Base-by-base conservation (phyloP, 23 red algal genomes). In the Chondrus crispus region DNA sequence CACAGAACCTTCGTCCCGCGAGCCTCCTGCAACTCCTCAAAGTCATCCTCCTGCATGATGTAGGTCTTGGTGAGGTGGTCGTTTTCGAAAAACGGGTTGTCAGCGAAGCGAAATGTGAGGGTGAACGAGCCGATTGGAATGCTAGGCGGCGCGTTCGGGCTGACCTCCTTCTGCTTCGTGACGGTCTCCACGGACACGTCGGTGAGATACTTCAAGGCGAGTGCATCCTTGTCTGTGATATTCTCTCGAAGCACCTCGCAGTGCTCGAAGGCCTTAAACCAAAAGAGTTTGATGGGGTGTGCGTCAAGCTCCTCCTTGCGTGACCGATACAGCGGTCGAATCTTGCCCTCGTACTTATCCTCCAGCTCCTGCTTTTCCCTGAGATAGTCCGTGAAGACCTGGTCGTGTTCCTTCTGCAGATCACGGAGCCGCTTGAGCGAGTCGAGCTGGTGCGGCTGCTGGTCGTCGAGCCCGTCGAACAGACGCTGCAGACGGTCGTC, bases 21-120 rank as follows among this genome's bases (percentile, higher is more conserved):
- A 3, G 64, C 77, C 3, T 87, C 71, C 20, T 41, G 24, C 20
- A 58, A 3, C 3, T 77, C 85, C 16, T 84, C 81, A 29, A 49
- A 24, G 50, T 88, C 84, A 4, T 74, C 57, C 8, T 66, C 54
- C 35, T 40, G 51, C 85, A 96, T 90, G 42, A 85, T 45, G 80
- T 96, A 96, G 4, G 82, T 82, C 82, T 96, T 96, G 4, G 87
- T 73, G 20, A 96, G 44, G 20, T 36, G n/a, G 14, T 39, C 29
- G 54, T 96, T 91, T 32, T 82, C 38, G 78, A 96, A 96, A 47
- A 69, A 96, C 20, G 94, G 94, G 36, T 96, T 96, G 12, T 26
- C 11, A 3, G 12, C 44, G 66, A 96, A 96, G 22, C 49, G 36
- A 52, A 96, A 96, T 18, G 44, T 40, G 14, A 96, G 82, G 6